phyloP scores from a whole-genome alignment of 176 grass and related monocot species.

The sorghum (Sorghum bicolor) region Sorghum_bicolor_NCBIv3 NC_012871.2:55037001-55037500 shows the following conservation, averaged over 20 bases:
- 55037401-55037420: constrained; percentile 51
- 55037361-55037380: constrained; percentile 54
- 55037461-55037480: constrained; percentile 67
- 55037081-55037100: no score
- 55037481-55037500: constrained; percentile 71
- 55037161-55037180: background rate
- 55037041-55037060: background rate
- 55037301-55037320: constrained; percentile 67
- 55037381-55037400: constrained; percentile 40
- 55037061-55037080: no score
- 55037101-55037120: background rate
- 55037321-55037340: constrained; percentile 53
- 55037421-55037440: constrained; percentile 61
- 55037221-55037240: no score
- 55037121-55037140: background rate
- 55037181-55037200: background rate
- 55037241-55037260: no score
- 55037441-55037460: constrained; percentile 45
- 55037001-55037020: constrained; percentile 64
- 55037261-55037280: no score
- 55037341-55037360: constrained; percentile 37
- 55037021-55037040: constrained; percentile 47
- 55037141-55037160: background rate
- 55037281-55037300: background rate
- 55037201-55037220: background rate